Evolutionary conservation across 768 basidiomycete genomes (phyloP), one percentile per base, ranked within the genome.

Genomic region (Dentipellis sp.): DNA sequence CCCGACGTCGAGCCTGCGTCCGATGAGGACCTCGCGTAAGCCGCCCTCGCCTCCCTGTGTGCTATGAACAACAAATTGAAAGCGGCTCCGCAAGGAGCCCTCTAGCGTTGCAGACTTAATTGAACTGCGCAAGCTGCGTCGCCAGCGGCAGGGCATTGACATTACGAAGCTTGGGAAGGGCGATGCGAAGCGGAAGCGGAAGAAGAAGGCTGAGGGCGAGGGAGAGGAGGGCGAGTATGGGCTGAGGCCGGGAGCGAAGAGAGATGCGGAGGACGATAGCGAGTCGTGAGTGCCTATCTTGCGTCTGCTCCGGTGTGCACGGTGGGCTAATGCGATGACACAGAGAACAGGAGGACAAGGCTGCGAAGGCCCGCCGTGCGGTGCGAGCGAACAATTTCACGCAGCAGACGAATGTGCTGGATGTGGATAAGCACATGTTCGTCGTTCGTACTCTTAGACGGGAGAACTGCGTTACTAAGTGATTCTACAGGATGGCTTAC

Each of bases 351-450:
- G 80, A 80, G 42, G 84, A 84, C 47, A 79, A 82, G 34, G 82
- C 84, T 53, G 81, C 86, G 2, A 85, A 81, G 56, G 84, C 88
- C 10, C 76, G 90, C 57, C 76, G 83, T 52, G 80, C 85, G 5
- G 86, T 94, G 2, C 76, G 92, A 40, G 74, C 82, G 19, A 95
- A 91, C 71, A 97, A 97, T 72, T 98, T 99, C 67, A 99, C 97
- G 0, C 91, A 94, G 60, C 95, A 97, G 71, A 99, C 95, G 4
- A 95, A 97, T 67, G 82, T 84, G 1, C 78, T 97, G 19, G 95
- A 97, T 66, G 94, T 97, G 22, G 95, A 99, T 73, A 98, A 97
- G 66, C 97, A 98, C 65, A 98, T 98, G 95, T 94, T 56, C 52
- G 90, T 74, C 22, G 10, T 16, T 50, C 19, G 23, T 8, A 12